Evolutionary conservation across 2,329 filamentous ascomycete genomes (phyloP), one percentile per base, ranked within the genome.

Genomic region (Neofusicoccum parvum): DNA sequence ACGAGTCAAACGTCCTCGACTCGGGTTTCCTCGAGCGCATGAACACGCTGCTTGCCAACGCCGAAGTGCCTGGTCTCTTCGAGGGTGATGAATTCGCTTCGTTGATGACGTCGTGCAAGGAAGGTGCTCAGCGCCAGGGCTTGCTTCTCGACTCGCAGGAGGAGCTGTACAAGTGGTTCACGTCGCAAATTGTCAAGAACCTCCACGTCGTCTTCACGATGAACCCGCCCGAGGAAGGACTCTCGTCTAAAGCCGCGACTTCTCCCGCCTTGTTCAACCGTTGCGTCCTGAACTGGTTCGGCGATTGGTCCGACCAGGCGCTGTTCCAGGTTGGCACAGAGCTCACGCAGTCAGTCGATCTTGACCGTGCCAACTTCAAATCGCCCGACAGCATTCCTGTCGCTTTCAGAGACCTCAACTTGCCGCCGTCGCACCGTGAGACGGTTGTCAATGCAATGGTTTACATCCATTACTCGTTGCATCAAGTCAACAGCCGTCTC

Each of bases 81-180:
- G 96, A 99, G 79, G 95, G 95, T n/a, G 95, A 99, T 72, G 95
- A 99, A 71, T 94, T 96, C 72, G 93, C 95, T 15, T 92, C 95
- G n/a, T 83, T 99, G 69, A 98, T 99, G 95, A 99, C 96, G 32
- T 93, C 94, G 64, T 99, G 96, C 83, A 98, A 97, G 78, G 95
- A 99, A 81, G 96, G 95, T 67, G 94, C 95, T 20, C 95, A 99
- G 78, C 90, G 94, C 68, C 95, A 99, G 81, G 95, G 95, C 54
- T 85, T 98, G 66, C 88, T 98, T 66, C 87, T 99, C 1, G 95
- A 99, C 80, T 98, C 95, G 1, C 94, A 97, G 71, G 96, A 99
- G 81, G 95, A 99, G 79, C 84, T 99, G n/a, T 99, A 99, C 85
- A 98, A 98, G 81, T 99, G 95, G 95, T 99, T 99, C 81, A 99